Evolutionary conservation across 2,329 filamentous ascomycete species (phyloP).

Genomic region (Pestalotiopsis fici): DNA sequence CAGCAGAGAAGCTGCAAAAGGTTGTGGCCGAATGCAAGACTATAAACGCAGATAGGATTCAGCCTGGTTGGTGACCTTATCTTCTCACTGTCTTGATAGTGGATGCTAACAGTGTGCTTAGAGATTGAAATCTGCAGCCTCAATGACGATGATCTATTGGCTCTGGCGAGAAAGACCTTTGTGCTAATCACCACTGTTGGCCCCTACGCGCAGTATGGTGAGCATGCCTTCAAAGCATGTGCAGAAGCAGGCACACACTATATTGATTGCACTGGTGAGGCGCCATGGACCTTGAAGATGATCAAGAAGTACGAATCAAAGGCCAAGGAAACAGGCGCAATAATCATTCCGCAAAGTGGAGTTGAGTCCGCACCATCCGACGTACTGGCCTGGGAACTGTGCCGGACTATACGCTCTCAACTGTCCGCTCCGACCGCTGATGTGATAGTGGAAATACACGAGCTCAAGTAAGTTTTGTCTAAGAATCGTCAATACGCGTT

Average conservation of each 20-base stretch:
- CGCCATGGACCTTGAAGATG: conserved; percentile 60
- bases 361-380: conserved; percentile 65
- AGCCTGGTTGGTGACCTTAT: conserved; percentile 60
- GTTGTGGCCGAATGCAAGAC: conserved; percentile 67
- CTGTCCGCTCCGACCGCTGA: conserved; percentile 52
- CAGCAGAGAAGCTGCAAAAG: conserved; percentile 58
- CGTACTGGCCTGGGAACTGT: conserved; percentile 55
- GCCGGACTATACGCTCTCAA: conserved; percentile 49
- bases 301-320: conserved; percentile 56
- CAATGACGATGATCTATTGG: conserved; percentile 43
- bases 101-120: conserved; percentile 22
- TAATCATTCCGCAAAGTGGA: conserved; percentile 63
- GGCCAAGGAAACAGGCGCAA: conserved; percentile 55
- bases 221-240: conserved; percentile 61
- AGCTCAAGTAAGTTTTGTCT: conserved; percentile 35
- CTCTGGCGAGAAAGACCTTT: conserved; percentile 56
- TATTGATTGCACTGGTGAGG: conserved; percentile 63
- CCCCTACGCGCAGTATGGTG: conserved; percentile 58
- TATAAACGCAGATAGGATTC: conserved; percentile 67
- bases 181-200: conserved; percentile 61
- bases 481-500: not conserved
- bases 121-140: conserved; percentile 55
- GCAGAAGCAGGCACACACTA: conserved; percentile 66
- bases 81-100: not conserved
- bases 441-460: conserved; percentile 51